Percentiles rank a stretch among this genome's conserved stretches.
Evolutionary conservation across 345 rosid species (phyloP).

Genomic region (Aegle marmelos): DNA sequence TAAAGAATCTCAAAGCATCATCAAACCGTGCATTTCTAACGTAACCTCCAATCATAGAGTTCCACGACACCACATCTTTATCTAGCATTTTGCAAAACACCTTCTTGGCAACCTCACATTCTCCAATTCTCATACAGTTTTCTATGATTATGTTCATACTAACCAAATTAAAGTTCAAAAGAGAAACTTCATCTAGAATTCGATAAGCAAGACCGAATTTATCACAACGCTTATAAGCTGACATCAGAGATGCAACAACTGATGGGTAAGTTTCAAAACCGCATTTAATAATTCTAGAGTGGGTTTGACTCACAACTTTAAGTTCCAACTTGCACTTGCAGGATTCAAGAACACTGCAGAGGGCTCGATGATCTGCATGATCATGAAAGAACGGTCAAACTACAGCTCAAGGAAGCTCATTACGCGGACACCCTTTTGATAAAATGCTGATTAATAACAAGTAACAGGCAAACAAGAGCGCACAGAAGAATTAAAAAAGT

Average conservation of each 20-base stretch:
- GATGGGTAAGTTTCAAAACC: slow-evolving; percentile 62
- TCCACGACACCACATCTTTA: slow-evolving; percentile 72
- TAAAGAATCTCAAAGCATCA: slow-evolving; percentile 48
- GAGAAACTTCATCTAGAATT: slow-evolving; percentile 38
- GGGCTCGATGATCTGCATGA: slow-evolving; percentile 38
- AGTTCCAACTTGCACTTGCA: slow-evolving; percentile 41
- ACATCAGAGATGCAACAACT: slow-evolving; percentile 41
- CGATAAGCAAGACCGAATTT: slow-evolving; percentile 31
- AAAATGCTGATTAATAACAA: neutral
- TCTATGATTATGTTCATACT: slow-evolving; percentile 46
- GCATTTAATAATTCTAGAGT: slow-evolving; percentile 47
- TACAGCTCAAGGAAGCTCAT: neutral
- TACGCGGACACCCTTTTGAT: neutral
- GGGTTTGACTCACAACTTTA: slow-evolving; percentile 42
- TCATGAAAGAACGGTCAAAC: neutral
- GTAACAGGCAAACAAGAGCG: neutral
- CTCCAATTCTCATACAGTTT: slow-evolving; percentile 46
- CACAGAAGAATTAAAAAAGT: neutral
- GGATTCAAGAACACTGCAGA: slow-evolving; percentile 42
- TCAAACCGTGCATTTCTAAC: slow-evolving; percentile 53
- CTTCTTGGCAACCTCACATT: slow-evolving; percentile 52
- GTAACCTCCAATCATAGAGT: slow-evolving; percentile 68
- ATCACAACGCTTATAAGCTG: slow-evolving; percentile 50
- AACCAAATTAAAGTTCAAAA: slow-evolving; percentile 31
- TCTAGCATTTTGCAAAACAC: slow-evolving; percentile 42